These are phyloP conservation scores for Penicillium sp. DNA, from an alignment of 2,329 filamentous ascomycete species.

Conservation along the genomic window DNA sequence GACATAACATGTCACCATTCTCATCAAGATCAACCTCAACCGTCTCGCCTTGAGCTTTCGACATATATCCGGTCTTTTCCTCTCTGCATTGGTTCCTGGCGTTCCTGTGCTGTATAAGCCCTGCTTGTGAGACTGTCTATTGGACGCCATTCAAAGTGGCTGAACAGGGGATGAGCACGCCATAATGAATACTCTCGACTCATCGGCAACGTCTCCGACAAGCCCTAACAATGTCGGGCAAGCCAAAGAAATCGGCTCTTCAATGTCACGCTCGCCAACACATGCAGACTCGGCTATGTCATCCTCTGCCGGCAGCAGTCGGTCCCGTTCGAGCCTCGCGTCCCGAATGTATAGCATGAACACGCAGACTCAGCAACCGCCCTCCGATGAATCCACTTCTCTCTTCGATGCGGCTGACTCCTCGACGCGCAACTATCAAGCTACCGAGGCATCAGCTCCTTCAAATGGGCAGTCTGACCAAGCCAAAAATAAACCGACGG, in stretches of 20 bases:
- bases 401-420: conserved; percentile 26
- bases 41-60: not conserved
- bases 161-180: conserved; percentile 26
- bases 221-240: conserved; percentile 6
- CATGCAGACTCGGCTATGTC: conserved; percentile 23
- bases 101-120: conserved; percentile 10
- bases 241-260: conserved; percentile 16
- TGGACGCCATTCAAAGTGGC: conserved; percentile 9
- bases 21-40: not conserved
- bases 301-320: conserved; percentile 18
- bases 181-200: conserved; percentile 33
- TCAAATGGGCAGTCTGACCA: not conserved
- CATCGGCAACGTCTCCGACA: conserved; percentile 22
- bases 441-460: conserved; percentile 19
- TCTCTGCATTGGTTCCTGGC: not conserved
- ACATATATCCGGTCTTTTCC: not conserved
- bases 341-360: conserved; percentile 16
- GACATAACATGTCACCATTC: not conserved
- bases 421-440: conserved; percentile 30
- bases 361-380: conserved; percentile 13
- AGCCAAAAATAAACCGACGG: conserved; percentile 9
- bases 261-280: conserved; percentile 20
- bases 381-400: conserved; percentile 30
- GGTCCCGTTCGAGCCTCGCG: conserved; percentile 23
- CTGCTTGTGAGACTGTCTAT: conserved; percentile 5